Percentiles rank a stretch among this genome's conserved stretches.
phyloP scores from a whole-genome alignment of 2,329 filamentous ascomycete genomes.

The Knufia petricola region DNA sequence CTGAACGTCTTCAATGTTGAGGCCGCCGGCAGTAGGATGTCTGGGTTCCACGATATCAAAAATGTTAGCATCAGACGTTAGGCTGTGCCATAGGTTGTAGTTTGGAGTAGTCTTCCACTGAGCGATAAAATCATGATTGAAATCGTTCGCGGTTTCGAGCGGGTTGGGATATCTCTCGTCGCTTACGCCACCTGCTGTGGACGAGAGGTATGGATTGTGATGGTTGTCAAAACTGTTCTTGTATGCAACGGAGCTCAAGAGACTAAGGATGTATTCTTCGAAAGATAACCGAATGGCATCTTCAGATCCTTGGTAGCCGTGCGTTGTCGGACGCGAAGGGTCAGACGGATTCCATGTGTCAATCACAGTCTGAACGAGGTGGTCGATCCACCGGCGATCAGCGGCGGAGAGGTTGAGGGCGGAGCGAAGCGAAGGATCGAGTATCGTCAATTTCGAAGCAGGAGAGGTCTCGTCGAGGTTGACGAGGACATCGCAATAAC shows the following conservation, averaged over 20 bases:
- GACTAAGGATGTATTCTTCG: conserved; percentile 85
- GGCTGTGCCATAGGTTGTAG: conserved; percentile 73
- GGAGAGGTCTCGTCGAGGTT: conserved; percentile 69
- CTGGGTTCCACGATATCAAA: conserved; percentile 91
- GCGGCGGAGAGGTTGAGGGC: conserved; percentile 73
- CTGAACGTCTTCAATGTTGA: conserved; percentile 91
- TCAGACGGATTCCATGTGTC: conserved; percentile 95
- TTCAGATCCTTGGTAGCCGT: conserved; percentile 91
- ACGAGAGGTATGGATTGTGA: conserved; percentile 35
- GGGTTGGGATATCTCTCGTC: conserved; percentile 27
- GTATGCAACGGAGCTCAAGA: conserved; percentile 84
- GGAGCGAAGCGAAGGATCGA: conserved; percentile 64
- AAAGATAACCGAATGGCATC: conserved; percentile 97
- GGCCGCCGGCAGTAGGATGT: conserved; percentile 84
- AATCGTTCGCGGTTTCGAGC: conserved; percentile 75
- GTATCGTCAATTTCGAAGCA: conserved; percentile 62
- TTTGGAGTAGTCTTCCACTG: conserved; percentile 83
- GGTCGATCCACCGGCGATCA: conserved; percentile 93
- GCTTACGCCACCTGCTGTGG: conserved; percentile 22
- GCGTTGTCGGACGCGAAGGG: conserved; percentile 79
- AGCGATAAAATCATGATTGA: conserved; percentile 74
- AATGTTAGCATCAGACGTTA: conserved; percentile 68
- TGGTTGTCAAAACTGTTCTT: conserved; percentile 56
- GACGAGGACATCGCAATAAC: conserved; percentile 91
- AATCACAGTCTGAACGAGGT: conserved; percentile 82